Percentiles rank a stretch among this genome's conserved stretches.
phyloP scores from a whole-genome alignment of 139 green algal species.

The Micromonas commoda region DNA sequence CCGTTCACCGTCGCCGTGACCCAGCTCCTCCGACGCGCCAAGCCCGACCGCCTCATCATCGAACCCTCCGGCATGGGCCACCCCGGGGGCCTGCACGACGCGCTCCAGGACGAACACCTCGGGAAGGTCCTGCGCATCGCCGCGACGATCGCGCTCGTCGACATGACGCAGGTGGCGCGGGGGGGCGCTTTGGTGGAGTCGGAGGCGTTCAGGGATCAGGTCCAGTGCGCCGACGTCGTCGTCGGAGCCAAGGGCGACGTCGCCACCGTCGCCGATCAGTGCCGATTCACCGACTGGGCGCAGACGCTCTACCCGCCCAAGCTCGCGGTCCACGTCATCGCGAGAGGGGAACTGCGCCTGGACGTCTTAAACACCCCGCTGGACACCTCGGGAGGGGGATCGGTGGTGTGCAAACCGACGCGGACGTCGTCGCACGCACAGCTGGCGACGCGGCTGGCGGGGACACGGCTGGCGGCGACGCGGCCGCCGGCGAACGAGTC shows the following conservation, averaged over 20 bases:
- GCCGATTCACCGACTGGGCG: slow-evolving; percentile 1
- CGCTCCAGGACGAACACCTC: not conserved
- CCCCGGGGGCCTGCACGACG: slow-evolving; percentile 29
- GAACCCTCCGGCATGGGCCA: slow-evolving; percentile 59
- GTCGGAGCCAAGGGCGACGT: not conserved
- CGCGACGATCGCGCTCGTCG: slow-evolving; percentile 7
- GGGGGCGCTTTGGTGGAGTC: not conserved
- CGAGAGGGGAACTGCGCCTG: not conserved
- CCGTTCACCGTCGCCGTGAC: slow-evolving; percentile 47
- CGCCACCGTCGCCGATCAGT: not conserved
- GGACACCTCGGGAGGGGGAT: not conserved
- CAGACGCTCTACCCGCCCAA: not conserved
- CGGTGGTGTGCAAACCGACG: not conserved
- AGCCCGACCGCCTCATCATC: slow-evolving; percentile 53
- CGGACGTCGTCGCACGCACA: not conserved
- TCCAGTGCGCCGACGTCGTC: not conserved
- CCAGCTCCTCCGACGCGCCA: slow-evolving; percentile 54
- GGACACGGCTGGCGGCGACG: not conserved
- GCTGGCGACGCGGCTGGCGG: not conserved
- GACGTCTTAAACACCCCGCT: not conserved
- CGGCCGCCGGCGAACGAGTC: not conserved
- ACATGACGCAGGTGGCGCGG: not conserved
- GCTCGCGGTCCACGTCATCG: not conserved
- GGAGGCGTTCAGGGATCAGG: slow-evolving; percentile 4
- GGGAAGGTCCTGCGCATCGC: not conserved